Conservation (phyloP, 495 filamentous ascomycete genomes). For the Cercophora samala region DNA sequence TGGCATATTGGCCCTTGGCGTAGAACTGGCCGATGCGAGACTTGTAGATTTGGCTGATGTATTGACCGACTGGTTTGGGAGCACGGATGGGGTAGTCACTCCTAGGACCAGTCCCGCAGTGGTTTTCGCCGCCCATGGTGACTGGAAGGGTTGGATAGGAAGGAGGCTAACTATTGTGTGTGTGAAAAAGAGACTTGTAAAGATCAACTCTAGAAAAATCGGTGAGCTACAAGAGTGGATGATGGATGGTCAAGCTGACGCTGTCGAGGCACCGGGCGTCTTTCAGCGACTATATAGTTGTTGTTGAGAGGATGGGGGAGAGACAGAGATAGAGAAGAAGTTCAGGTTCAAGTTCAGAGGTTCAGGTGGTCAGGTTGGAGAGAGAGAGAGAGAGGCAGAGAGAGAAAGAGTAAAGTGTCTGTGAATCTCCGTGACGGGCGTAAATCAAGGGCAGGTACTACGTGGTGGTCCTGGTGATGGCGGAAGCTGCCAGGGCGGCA, state of each 20-base stretch:
- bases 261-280: neutral
- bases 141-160: neutral
- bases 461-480: slow-evolving; percentile 8
- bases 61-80: slow-evolving; percentile 62
- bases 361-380: neutral
- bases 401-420: neutral
- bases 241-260: neutral
- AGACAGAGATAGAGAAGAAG: neutral
- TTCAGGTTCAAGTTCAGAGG: neutral
- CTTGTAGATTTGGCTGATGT: slow-evolving; percentile 83
- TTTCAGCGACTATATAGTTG: neutral
- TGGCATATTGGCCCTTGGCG: slow-evolving; percentile 72
- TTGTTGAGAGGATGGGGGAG: neutral
- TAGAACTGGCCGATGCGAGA: slow-evolving; percentile 81
- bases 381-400: neutral
- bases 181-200: slow-evolving; percentile 6
- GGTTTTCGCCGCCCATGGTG: slow-evolving; percentile 37
- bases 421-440: slow-evolving; percentile 11
- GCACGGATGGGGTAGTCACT: slow-evolving; percentile 48
- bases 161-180: slow-evolving; percentile 4
- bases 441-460: slow-evolving; percentile 9
- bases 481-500: slow-evolving; percentile 10
- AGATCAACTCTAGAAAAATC: neutral
- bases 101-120: slow-evolving; percentile 29
- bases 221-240: neutral